phyloP scores from a whole-genome alignment of 1,284 basidiomycete genomes.

The Flammula alnicola region DNA sequence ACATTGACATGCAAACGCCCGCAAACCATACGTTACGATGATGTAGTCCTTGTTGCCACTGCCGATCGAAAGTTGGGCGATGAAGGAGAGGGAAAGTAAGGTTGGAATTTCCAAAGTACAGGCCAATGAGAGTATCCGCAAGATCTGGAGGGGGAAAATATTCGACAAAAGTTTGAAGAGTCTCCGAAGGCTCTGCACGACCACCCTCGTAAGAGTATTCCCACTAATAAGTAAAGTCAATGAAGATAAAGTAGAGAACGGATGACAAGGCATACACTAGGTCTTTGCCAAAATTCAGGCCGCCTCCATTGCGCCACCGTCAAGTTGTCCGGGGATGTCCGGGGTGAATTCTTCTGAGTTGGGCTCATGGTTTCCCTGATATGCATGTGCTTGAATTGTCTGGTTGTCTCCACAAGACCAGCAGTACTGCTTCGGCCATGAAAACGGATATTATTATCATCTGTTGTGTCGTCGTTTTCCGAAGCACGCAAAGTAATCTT shows the following conservation, averaged over 20 bases:
- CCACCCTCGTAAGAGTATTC: slow-evolving; percentile 59
- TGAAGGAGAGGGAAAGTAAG: slow-evolving; percentile 68
- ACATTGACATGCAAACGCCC: slow-evolving; percentile 60
- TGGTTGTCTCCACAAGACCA: slow-evolving; percentile 54
- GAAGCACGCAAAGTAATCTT: slow-evolving; percentile 37
- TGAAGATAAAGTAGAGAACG: background rate
- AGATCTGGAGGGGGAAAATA: slow-evolving; percentile 65
- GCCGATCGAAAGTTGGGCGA: slow-evolving; percentile 65
- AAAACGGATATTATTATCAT: slow-evolving; percentile 45
- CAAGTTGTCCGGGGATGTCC: slow-evolving; percentile 22
- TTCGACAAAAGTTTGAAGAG: slow-evolving; percentile 44
- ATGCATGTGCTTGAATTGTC: slow-evolving; percentile 56
- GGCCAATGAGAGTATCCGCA: slow-evolving; percentile 56
- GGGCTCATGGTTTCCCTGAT: slow-evolving; percentile 38
- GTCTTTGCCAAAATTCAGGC: slow-evolving; percentile 45
- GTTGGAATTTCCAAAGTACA: slow-evolving; percentile 71
- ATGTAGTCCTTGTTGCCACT: slow-evolving; percentile 60
- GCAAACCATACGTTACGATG: slow-evolving; percentile 61
- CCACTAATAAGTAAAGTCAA: slow-evolving; percentile 49
- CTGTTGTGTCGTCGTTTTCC: slow-evolving; percentile 24
- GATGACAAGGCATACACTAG: slow-evolving; percentile 31
- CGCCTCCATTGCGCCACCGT: slow-evolving; percentile 31
- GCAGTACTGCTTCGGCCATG: slow-evolving; percentile 68
- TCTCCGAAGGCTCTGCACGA: slow-evolving; percentile 37
- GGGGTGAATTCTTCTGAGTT: slow-evolving; percentile 6